phyloP scores from a whole-genome alignment of 2,329 filamentous ascomycete species.

The Fusarium albidum region DNA sequence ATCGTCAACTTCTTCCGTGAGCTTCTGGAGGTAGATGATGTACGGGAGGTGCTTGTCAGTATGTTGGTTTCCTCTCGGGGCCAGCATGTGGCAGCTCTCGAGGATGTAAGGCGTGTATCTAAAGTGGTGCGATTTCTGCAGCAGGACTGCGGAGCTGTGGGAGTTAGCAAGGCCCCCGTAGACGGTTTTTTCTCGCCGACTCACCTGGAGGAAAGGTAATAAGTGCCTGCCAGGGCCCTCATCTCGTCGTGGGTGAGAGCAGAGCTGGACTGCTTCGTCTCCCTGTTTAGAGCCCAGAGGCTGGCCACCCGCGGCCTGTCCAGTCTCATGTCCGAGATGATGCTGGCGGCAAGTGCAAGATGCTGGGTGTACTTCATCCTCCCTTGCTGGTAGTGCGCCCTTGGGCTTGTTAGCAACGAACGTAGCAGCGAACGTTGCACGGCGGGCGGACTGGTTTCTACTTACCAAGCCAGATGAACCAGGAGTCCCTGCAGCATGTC shows the following conservation, averaged over 20 bases:
- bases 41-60: constrained; percentile 42
- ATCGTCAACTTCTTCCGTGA: constrained; percentile 44
- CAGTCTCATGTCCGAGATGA: constrained; percentile 43
- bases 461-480: constrained; percentile 44
- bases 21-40: constrained; percentile 42
- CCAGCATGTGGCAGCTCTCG: constrained; percentile 37
- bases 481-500: constrained; percentile 45
- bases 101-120: constrained; percentile 40
- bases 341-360: constrained; percentile 43
- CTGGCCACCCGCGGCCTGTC: constrained; percentile 39
- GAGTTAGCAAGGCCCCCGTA: not conserved
- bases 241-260: constrained; percentile 41
- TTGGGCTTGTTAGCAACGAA: constrained; percentile 24
- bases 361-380: constrained; percentile 42
- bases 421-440: no score
- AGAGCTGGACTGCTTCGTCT: constrained; percentile 18
- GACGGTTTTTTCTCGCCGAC: fast-evolving
- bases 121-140: constrained; percentile 44
- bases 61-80: constrained; percentile 11
- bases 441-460: not conserved
- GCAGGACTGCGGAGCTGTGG: constrained; percentile 32
- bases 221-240: constrained; percentile 42
- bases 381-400: constrained; percentile 45
- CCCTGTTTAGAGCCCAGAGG: constrained; percentile 41
- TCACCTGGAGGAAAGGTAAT: constrained; percentile 45